A percentile compares a stretch with the other conserved stretches of the same genome.
Evolutionary conservation across 108 stramenopile species (phyloP).

Genomic region (Cyclotella atomus): DNA sequence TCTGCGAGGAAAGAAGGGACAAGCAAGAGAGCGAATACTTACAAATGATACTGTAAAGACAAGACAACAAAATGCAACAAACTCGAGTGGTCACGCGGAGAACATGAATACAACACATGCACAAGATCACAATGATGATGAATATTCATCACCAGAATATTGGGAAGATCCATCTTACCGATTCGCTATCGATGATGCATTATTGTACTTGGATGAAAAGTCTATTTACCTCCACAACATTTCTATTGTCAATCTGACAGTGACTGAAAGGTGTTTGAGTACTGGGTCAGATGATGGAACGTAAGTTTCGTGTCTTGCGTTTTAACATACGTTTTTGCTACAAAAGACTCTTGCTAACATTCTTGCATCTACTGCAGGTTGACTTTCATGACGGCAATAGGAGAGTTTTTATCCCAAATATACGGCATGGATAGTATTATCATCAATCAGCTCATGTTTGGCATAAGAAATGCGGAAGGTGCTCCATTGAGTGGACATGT

Average conservation of each 20-base stretch:
- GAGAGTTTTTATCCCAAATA: slow-evolving; percentile 52
- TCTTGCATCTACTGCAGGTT: slow-evolving; percentile 11
- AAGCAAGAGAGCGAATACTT: neutral
- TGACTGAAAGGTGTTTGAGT: slow-evolving; percentile 56
- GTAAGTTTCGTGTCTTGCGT: slow-evolving; percentile 17
- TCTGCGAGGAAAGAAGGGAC: slow-evolving; percentile 7
- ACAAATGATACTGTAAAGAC: neutral
- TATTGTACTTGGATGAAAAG: slow-evolving; percentile 50
- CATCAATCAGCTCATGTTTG: slow-evolving; percentile 75
- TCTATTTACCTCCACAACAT: slow-evolving; percentile 44
- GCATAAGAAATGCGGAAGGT: slow-evolving; percentile 45
- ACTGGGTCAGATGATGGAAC: slow-evolving; percentile 51
- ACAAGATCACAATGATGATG: slow-evolving; percentile 5
- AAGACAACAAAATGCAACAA: neutral
- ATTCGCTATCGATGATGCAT: slow-evolving; percentile 48
- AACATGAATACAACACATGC: neutral
- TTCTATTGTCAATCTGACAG: slow-evolving; percentile 53
- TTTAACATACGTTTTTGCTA: neutral
- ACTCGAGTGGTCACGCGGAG: neutral
- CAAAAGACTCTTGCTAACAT: slow-evolving; percentile 4
- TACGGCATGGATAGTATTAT: slow-evolving; percentile 73
- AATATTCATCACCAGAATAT: slow-evolving; percentile 39
- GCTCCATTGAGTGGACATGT: slow-evolving; percentile 37
- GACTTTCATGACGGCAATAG: slow-evolving; percentile 27
- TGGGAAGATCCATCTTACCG: slow-evolving; percentile 58